Base-by-base conservation (phyloP, 2,329 filamentous ascomycete species). In the Ustilaginoidea virens region DNA sequence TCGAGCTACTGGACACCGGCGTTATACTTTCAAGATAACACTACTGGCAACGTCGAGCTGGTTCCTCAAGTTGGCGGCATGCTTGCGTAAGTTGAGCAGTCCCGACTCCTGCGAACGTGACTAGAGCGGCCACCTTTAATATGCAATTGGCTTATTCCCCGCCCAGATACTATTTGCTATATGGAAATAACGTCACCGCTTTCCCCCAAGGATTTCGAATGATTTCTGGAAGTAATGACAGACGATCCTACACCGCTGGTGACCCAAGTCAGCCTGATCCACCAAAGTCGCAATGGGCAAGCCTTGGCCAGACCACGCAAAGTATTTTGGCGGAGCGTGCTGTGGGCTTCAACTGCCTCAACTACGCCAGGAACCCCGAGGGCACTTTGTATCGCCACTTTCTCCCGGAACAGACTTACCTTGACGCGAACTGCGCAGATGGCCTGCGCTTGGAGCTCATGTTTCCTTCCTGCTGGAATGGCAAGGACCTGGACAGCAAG, bases 331-430 rank as follows among this genome's bases (percentile, higher is more conserved):
- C 58, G 28, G 79, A 92, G 60, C 83, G 86, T 36, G 82, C 86
- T 7, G 43, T 94, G 17, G 87, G 90, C 4, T 93, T 93, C 69
- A 96, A 96, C 63, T 96, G 90, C 55, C 58, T 98, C 35, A 76
- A 96, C 68, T 94, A 94, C 48, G 44, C 42, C 18, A 60, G 53
- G 15, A 43, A 52, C 0, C 60, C 79, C 2, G 85, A 93, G 51
- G 65, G 67, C 2, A 79, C 85, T 10, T 66, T 92, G 20, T 79
- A 73, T 52, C 82, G 86, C 39, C 86, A 93, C 52, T 74, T 70
- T 48, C 45, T 94, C 41, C 86, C 87, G 0, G 68, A 77, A 43
- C 92, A 92, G 63, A 54, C 56, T 0, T 92, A 71, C 47, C 63
- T 93, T 20, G 85, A 94, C 46, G 65, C 64, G 31, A 74, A 87